Conservation (phyloP, 345 rosid genomes). For the Linum usitatissimum region DNA sequence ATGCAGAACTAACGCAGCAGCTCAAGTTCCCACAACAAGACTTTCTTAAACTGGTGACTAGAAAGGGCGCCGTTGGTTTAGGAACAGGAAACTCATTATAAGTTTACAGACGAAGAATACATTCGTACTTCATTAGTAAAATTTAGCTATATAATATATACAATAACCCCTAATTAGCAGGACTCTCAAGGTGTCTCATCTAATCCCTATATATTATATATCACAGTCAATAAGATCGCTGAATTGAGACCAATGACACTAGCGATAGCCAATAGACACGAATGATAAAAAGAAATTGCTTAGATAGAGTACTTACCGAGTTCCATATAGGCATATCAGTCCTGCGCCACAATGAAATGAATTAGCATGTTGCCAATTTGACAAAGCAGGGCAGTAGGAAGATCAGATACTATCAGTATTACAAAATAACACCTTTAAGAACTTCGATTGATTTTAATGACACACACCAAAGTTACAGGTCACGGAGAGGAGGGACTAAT, state of each 20-base stretch:
- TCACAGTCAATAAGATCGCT: background rate
- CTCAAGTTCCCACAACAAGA: background rate
- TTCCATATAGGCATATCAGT: constrained; percentile 83
- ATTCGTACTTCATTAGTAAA: too few relatives aligned
- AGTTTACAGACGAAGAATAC: too few relatives aligned
- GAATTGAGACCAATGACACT: background rate
- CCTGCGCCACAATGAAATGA: constrained; percentile 36
- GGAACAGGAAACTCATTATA: too few relatives aligned
- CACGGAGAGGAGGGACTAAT: too few relatives aligned
- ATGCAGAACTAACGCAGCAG: background rate
- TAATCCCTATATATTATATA: too few relatives aligned
- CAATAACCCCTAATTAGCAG: too few relatives aligned
- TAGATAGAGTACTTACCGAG: constrained; percentile 40
- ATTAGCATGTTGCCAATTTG: background rate
- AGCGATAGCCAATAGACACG: background rate
- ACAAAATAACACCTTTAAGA: background rate
- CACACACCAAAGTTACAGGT: too few relatives aligned
- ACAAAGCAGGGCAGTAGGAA: background rate
- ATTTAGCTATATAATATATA: too few relatives aligned
- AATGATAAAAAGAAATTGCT: background rate
- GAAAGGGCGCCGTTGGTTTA: background rate
- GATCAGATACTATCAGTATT: background rate
- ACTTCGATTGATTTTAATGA: too few relatives aligned
- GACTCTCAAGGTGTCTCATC: too few relatives aligned
- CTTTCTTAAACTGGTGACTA: background rate